A percentile compares a stretch with the other conserved stretches of the same genome.
Evolutionary conservation across 139 green algal genomes (phyloP).

Genomic region (Edaphochlamys debaryana): DNA sequence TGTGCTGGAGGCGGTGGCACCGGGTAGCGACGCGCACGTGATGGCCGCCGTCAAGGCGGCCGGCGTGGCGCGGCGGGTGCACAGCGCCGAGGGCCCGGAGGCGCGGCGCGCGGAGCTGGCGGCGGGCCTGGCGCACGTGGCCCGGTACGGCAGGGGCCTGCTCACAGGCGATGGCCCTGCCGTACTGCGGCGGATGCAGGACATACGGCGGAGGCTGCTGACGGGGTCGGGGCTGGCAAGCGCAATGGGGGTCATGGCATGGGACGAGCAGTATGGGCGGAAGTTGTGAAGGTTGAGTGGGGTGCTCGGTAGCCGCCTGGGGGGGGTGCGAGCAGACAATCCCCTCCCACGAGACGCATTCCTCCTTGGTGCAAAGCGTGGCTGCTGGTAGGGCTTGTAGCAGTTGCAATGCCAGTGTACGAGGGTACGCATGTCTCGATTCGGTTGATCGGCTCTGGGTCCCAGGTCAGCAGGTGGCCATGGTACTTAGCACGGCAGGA

Average conservation of each 20-base stretch:
- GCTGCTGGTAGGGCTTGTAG: too few species aligned
- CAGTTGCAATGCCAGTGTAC: too few species aligned
- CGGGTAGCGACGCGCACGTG: conserved; percentile 42
- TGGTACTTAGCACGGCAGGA: too few species aligned
- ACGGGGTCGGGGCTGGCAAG: conserved; percentile 5
- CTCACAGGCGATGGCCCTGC: conserved; percentile 1
- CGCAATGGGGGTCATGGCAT: conserved; percentile 2
- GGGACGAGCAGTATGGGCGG: not conserved
- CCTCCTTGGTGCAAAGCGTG: too few species aligned
- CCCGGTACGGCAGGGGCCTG: conserved; percentile 31
- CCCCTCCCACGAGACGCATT: too few species aligned
- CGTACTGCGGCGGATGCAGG: not conserved
- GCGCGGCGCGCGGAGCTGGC: conserved; percentile 31
- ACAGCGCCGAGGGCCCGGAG: conserved; percentile 1
- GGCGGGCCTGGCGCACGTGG: conserved; percentile 35
- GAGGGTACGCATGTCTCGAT: too few species aligned
- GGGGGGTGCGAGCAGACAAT: too few species aligned
- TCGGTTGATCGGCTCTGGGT: too few species aligned
- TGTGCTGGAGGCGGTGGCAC: conserved; percentile 37
- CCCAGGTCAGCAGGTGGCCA: too few species aligned
- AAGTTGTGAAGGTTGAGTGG: too few species aligned
- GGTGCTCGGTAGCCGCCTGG: too few species aligned
- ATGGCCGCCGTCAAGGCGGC: conserved; percentile 2
- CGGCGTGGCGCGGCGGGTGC: conserved; percentile 24
- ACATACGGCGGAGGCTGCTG: not conserved